These are phyloP conservation scores for Mycena sp. DNA, from an alignment of 1,284 basidiomycete species.

Conservation along the genomic window DNA sequence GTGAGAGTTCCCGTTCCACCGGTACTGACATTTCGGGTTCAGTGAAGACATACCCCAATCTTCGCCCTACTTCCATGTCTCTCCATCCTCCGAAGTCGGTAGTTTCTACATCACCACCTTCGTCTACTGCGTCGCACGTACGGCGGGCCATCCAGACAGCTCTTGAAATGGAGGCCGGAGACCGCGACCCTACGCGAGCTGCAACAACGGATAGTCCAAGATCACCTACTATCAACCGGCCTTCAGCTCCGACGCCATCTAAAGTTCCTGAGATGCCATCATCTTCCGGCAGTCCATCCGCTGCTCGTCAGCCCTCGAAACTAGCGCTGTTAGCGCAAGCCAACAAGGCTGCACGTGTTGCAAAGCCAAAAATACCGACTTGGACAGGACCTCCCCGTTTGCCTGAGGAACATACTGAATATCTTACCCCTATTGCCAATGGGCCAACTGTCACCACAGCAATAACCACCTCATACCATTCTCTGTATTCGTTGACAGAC, in stretches of 20 bases:
- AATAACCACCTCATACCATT: conserved; percentile 81
- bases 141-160: conserved; percentile 68
- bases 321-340: conserved; percentile 73
- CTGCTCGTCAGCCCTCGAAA: conserved; percentile 63
- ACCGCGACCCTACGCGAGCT: conserved; percentile 31
- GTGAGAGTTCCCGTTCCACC: conserved; percentile 58
- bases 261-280: conserved; percentile 37
- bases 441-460: conserved; percentile 80
- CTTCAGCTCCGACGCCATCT: conserved; percentile 34
- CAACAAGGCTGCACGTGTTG: conserved; percentile 63
- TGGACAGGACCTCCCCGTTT: conserved; percentile 32
- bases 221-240: conserved; percentile 23
- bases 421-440: conserved; percentile 78
- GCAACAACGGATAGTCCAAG: conserved; percentile 1
- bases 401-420: conserved; percentile 64
- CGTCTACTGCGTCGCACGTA: conserved; percentile 65
- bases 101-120: conserved; percentile 42
- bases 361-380: conserved; percentile 29
- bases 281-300: conserved; percentile 28
- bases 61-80: conserved; percentile 71
- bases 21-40: conserved; percentile 61
- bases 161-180: conserved; percentile 54
- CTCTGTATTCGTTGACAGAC: conserved; percentile 63
- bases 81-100: conserved; percentile 50
- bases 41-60: conserved; percentile 69